phyloP scores from a whole-genome alignment of 2,329 filamentous ascomycete genomes.

The Trichophyton rubrum region DNA sequence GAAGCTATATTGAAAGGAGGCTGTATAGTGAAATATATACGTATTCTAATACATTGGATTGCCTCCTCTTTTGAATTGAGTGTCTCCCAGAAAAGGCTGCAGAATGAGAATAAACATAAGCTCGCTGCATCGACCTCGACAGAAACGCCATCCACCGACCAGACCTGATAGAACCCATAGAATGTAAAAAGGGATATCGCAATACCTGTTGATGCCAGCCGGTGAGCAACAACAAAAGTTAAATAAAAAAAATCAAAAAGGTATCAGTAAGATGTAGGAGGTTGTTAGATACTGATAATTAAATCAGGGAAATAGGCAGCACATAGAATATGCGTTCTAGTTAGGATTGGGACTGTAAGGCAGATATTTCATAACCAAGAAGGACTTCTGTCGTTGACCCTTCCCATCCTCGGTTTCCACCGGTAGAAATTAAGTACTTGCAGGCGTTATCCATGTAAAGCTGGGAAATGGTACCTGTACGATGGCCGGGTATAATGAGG shows the following conservation, averaged over 20 bases:
- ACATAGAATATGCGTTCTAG: background rate
- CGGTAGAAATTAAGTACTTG: slow-evolving; percentile 80
- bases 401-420: slow-evolving; percentile 91
- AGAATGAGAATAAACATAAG: background rate
- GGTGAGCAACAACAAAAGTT: background rate
- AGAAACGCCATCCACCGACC: slow-evolving; percentile 1
- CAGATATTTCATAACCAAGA: slow-evolving; percentile 80
- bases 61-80: background rate
- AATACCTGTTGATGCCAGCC: background rate
- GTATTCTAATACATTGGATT: background rate
- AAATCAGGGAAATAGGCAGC: background rate
- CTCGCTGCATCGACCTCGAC: background rate
- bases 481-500: slow-evolving; percentile 83
- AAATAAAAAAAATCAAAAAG: background rate
- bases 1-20: no score
- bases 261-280: background rate
- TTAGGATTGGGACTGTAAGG: slow-evolving; percentile 18
- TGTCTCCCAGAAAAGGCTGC: background rate
- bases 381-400: slow-evolving; percentile 79
- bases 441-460: slow-evolving; percentile 80
- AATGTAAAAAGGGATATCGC: background rate
- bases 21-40: background rate
- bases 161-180: background rate
- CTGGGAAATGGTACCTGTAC: slow-evolving; percentile 76
- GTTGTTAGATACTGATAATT: background rate